Evolutionary conservation across 257 asterid genomes (phyloP), one percentile per base, ranked within the genome.

Genomic region (Cordia subcordata): DNA sequence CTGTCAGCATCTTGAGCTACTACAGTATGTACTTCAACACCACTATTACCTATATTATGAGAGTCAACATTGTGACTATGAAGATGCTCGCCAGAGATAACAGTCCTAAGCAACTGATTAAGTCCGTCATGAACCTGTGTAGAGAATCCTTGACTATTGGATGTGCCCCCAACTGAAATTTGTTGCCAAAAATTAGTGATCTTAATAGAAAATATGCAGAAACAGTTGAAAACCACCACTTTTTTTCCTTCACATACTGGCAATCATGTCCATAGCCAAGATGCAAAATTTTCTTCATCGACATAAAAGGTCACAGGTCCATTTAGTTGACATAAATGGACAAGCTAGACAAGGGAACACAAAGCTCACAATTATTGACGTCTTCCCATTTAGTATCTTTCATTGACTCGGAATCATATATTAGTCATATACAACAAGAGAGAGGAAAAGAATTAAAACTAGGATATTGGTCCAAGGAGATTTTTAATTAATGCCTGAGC

Each of bases 21-120:
- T 55, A 62, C 82, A 66, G 39, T 53, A 32, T 53, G 73, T 33
- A 57, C 69, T 3, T 78, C 67, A 61, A 49, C 56, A 10, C 72
- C 19, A 63, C 69, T 67, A 53, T 76, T 46, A 47, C 50, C 66
- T 11, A 54, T 42, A 35, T 67, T 69, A 37, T 66, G 67, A 51
- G 57, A 40, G 49, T 64, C 64, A 13, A 68, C 62, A 61, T 54
- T 58, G 20, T 66, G 70, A 18, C 47, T 57, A 23, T 75, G 58
- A 27, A 68, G 47, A 42, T 77, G 81, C 52, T 74, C 95, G 54
- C 85, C 82, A 0, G 86, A 65, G 63, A 83, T 72, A 49, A 84
- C 60, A 19, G 83, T 64, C 55, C 89, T 77, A 47, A 84, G 71
- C 66, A 81, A 73, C 68, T 81, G 90, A 60, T 84, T 88, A 40